Conservation (phyloP, 2,329 filamentous ascomycete species). For the Aureobasidium uvarum region DNA sequence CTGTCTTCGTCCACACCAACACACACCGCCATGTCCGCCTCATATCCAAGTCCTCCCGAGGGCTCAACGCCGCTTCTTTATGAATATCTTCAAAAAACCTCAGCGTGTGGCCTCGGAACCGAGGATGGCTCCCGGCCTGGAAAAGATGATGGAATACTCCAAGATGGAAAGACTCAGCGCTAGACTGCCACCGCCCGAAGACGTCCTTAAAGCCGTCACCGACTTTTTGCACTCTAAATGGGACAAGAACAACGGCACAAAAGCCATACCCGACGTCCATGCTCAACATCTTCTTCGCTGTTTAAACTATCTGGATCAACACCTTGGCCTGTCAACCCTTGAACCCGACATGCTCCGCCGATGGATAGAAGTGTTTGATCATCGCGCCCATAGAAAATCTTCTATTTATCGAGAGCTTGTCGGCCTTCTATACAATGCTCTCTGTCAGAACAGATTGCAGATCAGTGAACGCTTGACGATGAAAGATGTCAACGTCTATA, state of each 20-base stretch:
- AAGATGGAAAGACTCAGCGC: conserved; percentile 62
- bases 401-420: neutral
- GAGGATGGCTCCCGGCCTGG: conserved; percentile 68
- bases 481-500: neutral
- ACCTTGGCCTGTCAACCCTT: conserved; percentile 28
- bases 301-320: conserved; percentile 57
- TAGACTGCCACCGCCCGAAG: conserved; percentile 61
- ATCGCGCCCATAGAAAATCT: neutral
- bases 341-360: neutral
- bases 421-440: neutral
- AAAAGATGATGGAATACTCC: conserved; percentile 66
- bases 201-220: conserved; percentile 64
- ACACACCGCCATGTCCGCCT: conserved; percentile 33
- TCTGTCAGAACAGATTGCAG: neutral
- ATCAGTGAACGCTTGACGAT: no score
- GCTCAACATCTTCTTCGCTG: conserved; percentile 60
- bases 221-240: conserved; percentile 55
- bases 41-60: neutral
- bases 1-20: conserved; percentile 39
- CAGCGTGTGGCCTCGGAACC: conserved; percentile 58
- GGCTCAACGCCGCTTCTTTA: conserved; percentile 56
- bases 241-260: conserved; percentile 42
- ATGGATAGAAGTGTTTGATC: neutral
- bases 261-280: conserved; percentile 61
- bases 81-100: conserved; percentile 61